Percentiles rank a stretch among this genome's conserved stretches.
These are phyloP conservation scores for Grosmannia serpens DNA, from an alignment of 2,329 filamentous ascomycete species.

Conservation along the genomic window DNA sequence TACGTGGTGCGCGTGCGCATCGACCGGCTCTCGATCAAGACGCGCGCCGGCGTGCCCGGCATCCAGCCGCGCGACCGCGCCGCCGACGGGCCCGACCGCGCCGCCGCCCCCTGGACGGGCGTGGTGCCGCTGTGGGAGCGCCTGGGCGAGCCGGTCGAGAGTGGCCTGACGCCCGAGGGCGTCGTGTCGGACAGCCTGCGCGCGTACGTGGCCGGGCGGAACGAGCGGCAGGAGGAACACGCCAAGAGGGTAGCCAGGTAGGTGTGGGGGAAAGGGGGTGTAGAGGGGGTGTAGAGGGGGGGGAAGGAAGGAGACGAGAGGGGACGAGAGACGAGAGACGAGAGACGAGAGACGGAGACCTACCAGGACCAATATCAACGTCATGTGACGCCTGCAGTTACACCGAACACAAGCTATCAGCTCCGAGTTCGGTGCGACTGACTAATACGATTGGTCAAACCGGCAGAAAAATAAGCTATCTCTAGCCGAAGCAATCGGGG, in stretches of 20 bases:
- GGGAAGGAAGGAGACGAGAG: too few relatives aligned
- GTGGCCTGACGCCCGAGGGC: constrained; percentile 9
- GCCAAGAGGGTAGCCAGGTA: constrained; percentile 4
- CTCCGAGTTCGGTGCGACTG: too few relatives aligned
- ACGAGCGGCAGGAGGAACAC: constrained; percentile 3
- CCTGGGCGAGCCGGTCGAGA: constrained; percentile 9
- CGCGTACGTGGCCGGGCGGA: constrained; percentile 3
- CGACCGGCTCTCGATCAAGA: constrained; percentile 11
- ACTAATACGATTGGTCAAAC: too few relatives aligned
- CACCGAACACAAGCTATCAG: too few relatives aligned
- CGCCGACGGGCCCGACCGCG: constrained; percentile 8
- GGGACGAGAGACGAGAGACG: too few relatives aligned
- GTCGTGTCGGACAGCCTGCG: constrained; percentile 3
- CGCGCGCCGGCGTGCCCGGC: constrained; percentile 6
- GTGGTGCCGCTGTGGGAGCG: constrained; percentile 12
- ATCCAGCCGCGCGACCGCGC: constrained; percentile 10
- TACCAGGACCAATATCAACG: too few relatives aligned
- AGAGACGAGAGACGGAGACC: too few relatives aligned
- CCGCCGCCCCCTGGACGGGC: constrained; percentile 7
- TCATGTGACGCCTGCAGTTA: too few relatives aligned
- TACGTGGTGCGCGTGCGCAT: constrained; percentile 10
- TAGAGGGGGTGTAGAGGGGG: too few relatives aligned
- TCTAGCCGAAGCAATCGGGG: too few relatives aligned
- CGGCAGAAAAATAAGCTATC: too few relatives aligned
- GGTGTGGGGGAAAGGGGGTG: not conserved